Conservation (phyloP, 2,329 filamentous ascomycete genomes). For the Graphium sp. region DNA sequence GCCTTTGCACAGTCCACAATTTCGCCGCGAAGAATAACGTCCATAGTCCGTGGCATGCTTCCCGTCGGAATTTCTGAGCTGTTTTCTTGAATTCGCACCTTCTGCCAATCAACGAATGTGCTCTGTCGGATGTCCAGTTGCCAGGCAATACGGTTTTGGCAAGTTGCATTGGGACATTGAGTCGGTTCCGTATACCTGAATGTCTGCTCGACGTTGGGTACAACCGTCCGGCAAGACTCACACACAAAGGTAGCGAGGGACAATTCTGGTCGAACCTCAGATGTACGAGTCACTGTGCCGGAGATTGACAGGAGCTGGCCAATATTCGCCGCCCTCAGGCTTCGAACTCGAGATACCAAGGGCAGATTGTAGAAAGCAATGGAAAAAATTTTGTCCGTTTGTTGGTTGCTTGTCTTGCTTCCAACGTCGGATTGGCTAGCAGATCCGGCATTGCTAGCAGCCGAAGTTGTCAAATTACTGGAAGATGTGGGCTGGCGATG, state of each 20-base stretch:
- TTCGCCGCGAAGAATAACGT: constrained; percentile 88
- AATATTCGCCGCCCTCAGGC: constrained; percentile 76
- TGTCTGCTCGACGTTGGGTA: constrained; percentile 88
- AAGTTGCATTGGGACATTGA: constrained; percentile 78
- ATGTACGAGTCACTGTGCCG: constrained; percentile 90
- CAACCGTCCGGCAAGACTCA: constrained; percentile 67
- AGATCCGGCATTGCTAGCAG: constrained; percentile 42
- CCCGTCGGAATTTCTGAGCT: constrained; percentile 95
- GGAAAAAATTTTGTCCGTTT: constrained; percentile 91
- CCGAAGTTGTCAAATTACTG: constrained; percentile 54
- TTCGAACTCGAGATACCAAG: constrained; percentile 69
- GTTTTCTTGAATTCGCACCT: constrained; percentile 95
- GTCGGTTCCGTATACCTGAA: constrained; percentile 96
- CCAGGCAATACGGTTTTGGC: constrained; percentile 86
- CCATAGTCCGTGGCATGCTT: constrained; percentile 96
- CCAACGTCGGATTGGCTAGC: constrained; percentile 48
- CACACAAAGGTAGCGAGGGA: constrained; percentile 87
- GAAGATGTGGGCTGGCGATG: constrained; percentile 73
- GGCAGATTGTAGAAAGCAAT: constrained; percentile 89
- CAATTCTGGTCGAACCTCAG: constrained; percentile 87
- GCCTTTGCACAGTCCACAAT: constrained; percentile 97
- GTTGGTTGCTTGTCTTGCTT: constrained; percentile 72
- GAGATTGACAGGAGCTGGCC: constrained; percentile 91
- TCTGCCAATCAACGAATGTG: constrained; percentile 98
- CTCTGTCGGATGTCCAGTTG: constrained; percentile 91